Evolutionary conservation across 129 eudicot species (phyloP), one percentile per base, ranked within the genome.

Genomic region (Flaveria linearis): DNA sequence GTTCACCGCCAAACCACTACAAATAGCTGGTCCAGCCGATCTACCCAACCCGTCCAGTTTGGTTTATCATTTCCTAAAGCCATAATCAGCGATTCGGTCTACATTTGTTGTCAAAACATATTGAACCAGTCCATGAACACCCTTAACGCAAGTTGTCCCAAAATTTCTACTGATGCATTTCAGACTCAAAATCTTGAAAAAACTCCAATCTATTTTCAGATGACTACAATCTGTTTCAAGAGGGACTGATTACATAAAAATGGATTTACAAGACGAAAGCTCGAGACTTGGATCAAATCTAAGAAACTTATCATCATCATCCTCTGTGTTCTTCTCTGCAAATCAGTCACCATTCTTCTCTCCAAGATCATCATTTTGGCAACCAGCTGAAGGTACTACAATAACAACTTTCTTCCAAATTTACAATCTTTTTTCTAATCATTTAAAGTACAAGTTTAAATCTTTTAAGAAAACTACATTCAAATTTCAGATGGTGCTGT

Each of bases 291-390:
- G 83, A 70, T 80, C 96, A 14, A 89, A 90, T 25, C 76, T 82
- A 42, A 83, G 94, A 78, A 95, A 84, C 72, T 83, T 95, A 10
- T 95, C 99, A 23, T 95, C 99, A n/a, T 92, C 97, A 3, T 95
- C 99, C 0, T 91, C 99, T 5, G 83, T 86, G 39, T 95, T 95
- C 58, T 89, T 82, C 71, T 95, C 99, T 0, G 99, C 99, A 76
- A 91, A 89, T 61, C 96, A 92, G 43, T 95, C 99, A 0, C 99
- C 99, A 9, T 91, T 91, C 56, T 86, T 88, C 76, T 87, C 97
- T 45, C 97, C 97, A 75, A 87, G 85, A 80, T 89, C 99, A 33
- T 66, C 78, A 33, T 75, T 42, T 49, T 80, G 78, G 83, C 88
- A 80, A 53, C 82, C 88, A 77, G 75, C 91, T 28, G 56, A 79